Percentiles rank a stretch among this genome's conserved stretches.
Evolutionary conservation across 1,139 yeast genomes (phyloP).

Genomic region (Lodderomyces parapsilosis): DNA sequence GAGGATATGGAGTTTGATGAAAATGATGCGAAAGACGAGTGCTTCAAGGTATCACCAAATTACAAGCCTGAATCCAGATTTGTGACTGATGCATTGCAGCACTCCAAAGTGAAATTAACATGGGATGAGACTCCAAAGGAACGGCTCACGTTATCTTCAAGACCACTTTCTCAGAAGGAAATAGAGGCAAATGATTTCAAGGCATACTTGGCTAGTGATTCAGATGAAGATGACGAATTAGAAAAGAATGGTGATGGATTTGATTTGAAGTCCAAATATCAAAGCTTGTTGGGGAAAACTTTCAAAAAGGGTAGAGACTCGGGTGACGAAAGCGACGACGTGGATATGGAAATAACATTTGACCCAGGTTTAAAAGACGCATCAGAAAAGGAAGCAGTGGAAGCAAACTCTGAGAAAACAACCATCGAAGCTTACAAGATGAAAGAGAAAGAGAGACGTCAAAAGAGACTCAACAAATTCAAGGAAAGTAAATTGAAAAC

Average conservation of each 20-base stretch:
- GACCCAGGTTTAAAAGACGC: conserved; percentile 78
- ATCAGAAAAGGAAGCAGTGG: conserved; percentile 25
- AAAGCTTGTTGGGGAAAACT: conserved; percentile 55
- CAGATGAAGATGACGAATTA: conserved; percentile 54
- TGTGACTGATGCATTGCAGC: conserved; percentile 91
- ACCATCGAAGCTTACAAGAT: conserved; percentile 81
- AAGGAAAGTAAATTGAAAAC: conserved; percentile 55
- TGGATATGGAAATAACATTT: conserved; percentile 94
- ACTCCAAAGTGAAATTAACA: conserved; percentile 87
- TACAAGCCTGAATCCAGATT: conserved; percentile 79
- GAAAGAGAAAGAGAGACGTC: conserved; percentile 90
- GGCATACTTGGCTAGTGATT: conserved; percentile 91
- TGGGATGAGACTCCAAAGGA: conserved; percentile 99
- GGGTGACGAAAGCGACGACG: conserved; percentile 56
- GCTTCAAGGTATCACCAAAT: conserved; percentile 68
- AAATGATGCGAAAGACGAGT: conserved; percentile 65
- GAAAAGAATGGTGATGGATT: conserved; percentile 33
- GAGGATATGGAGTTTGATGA: conserved; percentile 86
- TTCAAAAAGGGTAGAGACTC: conserved; percentile 45
- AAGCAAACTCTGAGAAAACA: conserved; percentile 58
- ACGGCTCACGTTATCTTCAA: conserved; percentile 72
- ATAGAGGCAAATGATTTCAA: conserved; percentile 95
- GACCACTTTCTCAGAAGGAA: conserved; percentile 86
- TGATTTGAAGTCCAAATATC: conserved; percentile 59
- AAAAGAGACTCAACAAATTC: conserved; percentile 71